Conservation (phyloP, 2,329 filamentous ascomycete genomes). For the Pseudofabraea citricarpa region DNA sequence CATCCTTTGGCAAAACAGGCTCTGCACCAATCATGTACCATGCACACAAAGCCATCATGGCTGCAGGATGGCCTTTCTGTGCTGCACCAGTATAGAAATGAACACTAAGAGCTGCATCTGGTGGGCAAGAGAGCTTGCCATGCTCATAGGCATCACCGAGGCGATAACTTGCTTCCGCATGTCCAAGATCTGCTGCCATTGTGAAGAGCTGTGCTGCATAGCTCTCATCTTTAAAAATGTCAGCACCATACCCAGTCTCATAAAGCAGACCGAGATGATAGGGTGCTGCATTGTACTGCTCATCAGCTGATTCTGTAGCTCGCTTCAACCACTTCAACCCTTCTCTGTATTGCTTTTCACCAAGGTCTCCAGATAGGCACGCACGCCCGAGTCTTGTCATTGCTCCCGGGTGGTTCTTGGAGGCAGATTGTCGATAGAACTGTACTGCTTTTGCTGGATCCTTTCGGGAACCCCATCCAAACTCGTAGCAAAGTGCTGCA, state of each 20-base stretch:
- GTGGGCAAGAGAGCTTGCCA: conserved; percentile 79
- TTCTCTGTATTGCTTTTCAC: conserved; percentile 79
- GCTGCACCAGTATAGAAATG: conserved; percentile 97
- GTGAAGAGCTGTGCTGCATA: conserved; percentile 95
- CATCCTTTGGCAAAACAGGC: conserved; percentile 88
- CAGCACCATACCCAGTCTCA: conserved; percentile 88
- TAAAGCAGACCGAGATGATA: conserved; percentile 88
- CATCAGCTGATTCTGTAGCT: conserved; percentile 81
- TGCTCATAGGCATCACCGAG: conserved; percentile 98
- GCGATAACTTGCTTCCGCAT: conserved; percentile 78
- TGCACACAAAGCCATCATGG: conserved; percentile 97
- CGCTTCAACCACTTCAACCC: conserved; percentile 96
- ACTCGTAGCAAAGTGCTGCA: conserved; percentile 92
- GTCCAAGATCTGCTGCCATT: conserved; percentile 86
- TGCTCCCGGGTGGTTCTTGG: conserved; percentile 91
- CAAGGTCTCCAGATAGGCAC: conserved; percentile 84
- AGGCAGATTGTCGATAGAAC: conserved; percentile 83
- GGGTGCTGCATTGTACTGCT: conserved; percentile 87
- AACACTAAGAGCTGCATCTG: conserved; percentile 87
- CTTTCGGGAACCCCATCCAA: conserved; percentile 91
- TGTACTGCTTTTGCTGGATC: conserved; percentile 90
- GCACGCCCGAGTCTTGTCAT: conserved; percentile 90
- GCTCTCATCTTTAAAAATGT: conserved; percentile 83
- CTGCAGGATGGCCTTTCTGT: conserved; percentile 73
- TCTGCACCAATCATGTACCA: conserved; percentile 98